phyloP scores from a whole-genome alignment of 176 grass and related monocot genomes.

The Oryza australiensis region DNA sequence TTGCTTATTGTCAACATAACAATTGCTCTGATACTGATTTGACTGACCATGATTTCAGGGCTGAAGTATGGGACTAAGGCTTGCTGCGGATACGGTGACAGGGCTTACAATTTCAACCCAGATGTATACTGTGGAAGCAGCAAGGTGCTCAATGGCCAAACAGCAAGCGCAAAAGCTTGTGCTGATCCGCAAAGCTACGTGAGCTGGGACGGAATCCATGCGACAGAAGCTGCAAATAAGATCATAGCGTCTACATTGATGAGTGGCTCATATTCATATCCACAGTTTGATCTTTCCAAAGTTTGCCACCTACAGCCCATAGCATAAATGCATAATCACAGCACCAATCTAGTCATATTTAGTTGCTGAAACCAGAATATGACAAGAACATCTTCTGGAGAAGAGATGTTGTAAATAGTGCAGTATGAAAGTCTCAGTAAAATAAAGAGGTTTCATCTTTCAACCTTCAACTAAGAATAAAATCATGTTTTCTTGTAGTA shows the following conservation, averaged over 20 bases:
- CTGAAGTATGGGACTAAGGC: conserved; percentile 54
- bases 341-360: not conserved
- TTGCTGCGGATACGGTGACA: conserved; percentile 62
- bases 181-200: conserved; percentile 57
- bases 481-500: not conserved
- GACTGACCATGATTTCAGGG: conserved; percentile 41
- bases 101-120: conserved; percentile 59
- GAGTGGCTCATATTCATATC: conserved; percentile 42
- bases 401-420: not conserved
- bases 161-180: conserved; percentile 42
- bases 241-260: conserved; percentile 46
- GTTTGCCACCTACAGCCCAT: conserved; percentile 40
- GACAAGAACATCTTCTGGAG: not conserved
- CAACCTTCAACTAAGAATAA: not conserved
- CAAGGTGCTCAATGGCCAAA: conserved; percentile 48
- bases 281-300: conserved; percentile 43
- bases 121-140: conserved; percentile 55
- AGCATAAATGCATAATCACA: conserved; percentile 2
- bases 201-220: conserved; percentile 88
- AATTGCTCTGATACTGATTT: not conserved
- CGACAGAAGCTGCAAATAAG: conserved; percentile 67
- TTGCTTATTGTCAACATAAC: not conserved
- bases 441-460: not conserved
- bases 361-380: not conserved
- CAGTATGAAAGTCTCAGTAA: not conserved